Evolutionary conservation across 495 filamentous ascomycete genomes (phyloP), one percentile per base, ranked within the genome.

Genomic region (Neurospora intermedia): DNA sequence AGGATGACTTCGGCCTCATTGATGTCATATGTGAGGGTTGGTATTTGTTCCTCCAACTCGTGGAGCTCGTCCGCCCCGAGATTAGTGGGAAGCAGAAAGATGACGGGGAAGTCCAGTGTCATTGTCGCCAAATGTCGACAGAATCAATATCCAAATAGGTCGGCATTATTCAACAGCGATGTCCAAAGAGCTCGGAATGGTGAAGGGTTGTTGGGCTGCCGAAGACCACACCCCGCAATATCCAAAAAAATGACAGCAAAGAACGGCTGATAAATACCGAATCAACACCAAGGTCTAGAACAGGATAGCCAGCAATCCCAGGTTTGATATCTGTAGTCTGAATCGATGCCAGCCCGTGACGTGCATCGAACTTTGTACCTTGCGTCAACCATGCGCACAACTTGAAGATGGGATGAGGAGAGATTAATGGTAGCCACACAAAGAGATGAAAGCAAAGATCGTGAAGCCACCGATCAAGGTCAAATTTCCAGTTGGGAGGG

Each of bases 71-170:
- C 84, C 18, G 86, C 79, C 0, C 84, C 80, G 15, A 97, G 84
- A 74, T 94, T 90, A 10, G 91, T 88, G 7, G 90, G 82, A 0
- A 97, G 87, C 59, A 98, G 86, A 73, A 89, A 95, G 13, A 94
- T 89, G 8, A 89, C 82, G 6, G 95, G 93, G 62, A 94, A 85
- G 5, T 77, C 62, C 23, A 82, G 80, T 11, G 72, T 43, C 78
- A 80, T 79, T 27, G 43, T 69, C 38, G 35, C 54, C 54, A 62
- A 62, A 35, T 31, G 23, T 62, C 54, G 15, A 62, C 54, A 38
- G 9, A 18, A 35, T 13, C 7, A 38, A 15, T 8, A 18, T 18
- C 54, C 54, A 18, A 35, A 8, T 18, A 35, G 23, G 3, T 10
- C 15, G 54, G 35, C 54, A 66, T 66, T 18, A 38, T 38, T 8